phyloP scores from a whole-genome alignment of 805 yeast genomes.

The Schwanniomyces polymorphus region DNA sequence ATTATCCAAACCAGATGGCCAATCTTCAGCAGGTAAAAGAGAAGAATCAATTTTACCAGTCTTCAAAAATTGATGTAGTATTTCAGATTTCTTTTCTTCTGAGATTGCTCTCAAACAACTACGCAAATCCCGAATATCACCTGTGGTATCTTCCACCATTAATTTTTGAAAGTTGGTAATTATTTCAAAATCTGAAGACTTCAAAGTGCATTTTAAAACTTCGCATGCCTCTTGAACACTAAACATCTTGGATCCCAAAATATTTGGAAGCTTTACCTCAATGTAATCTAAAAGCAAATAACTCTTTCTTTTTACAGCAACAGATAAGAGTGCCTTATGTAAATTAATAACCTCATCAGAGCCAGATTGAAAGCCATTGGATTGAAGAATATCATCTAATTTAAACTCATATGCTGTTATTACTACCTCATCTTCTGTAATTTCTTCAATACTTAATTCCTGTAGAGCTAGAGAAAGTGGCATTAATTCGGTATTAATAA shows the following conservation, averaged over 20 bases:
- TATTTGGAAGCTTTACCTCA: slow-evolving; percentile 31
- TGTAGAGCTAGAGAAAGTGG: slow-evolving; percentile 34
- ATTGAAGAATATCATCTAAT: slow-evolving; percentile 47
- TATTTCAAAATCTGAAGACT: slow-evolving; percentile 58
- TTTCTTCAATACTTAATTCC: slow-evolving; percentile 39
- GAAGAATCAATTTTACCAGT: slow-evolving; percentile 62
- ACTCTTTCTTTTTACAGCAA: slow-evolving; percentile 61
- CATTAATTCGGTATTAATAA: slow-evolving; percentile 28
- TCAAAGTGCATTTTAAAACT: slow-evolving; percentile 47
- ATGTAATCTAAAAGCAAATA: slow-evolving; percentile 56
- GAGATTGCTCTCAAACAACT: slow-evolving; percentile 59
- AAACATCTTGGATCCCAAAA: not conserved
- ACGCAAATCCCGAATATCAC: slow-evolving; percentile 57
- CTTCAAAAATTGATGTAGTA: slow-evolving; percentile 55
- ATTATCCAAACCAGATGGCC: slow-evolving; percentile 93
- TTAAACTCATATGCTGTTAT: slow-evolving; percentile 73
- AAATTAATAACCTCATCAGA: slow-evolving; percentile 39
- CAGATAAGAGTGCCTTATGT: slow-evolving; percentile 59
- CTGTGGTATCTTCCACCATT: slow-evolving; percentile 24
- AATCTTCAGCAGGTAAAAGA: slow-evolving; percentile 57
- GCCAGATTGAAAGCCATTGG: slow-evolving; percentile 24
- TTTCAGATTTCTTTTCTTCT: slow-evolving; percentile 49
- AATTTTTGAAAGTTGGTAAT: slow-evolving; percentile 52
- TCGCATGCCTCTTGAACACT: slow-evolving; percentile 39
- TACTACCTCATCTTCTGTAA: slow-evolving; percentile 61